Conservation (phyloP, 495 filamentous ascomycete species). For the Aspergillus sclerotiicarbonarius region DNA sequence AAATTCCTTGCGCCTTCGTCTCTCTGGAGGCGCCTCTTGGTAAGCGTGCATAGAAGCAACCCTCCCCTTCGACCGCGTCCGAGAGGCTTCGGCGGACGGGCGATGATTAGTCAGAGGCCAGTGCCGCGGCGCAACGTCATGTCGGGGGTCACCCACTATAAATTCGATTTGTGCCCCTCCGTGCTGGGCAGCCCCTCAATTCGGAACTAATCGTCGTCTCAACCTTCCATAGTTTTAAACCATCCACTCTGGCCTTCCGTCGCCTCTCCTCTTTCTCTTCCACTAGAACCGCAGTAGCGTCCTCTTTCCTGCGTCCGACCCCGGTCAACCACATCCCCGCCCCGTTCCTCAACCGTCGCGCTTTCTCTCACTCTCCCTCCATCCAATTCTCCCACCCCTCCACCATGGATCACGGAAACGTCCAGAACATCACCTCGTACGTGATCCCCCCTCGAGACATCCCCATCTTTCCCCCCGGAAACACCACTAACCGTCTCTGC, state of each 20-base stretch:
- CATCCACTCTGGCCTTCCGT: slow-evolving; percentile 20
- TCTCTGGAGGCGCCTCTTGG: slow-evolving; percentile 14
- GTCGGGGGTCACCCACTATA: slow-evolving; percentile 11
- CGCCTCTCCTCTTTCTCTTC: slow-evolving; percentile 12
- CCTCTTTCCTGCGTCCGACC: slow-evolving; percentile 17
- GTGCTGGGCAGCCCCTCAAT: slow-evolving; percentile 13
- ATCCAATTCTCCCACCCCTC: slow-evolving; percentile 41
- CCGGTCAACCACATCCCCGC: slow-evolving; percentile 30
- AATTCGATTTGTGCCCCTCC: slow-evolving; percentile 25
- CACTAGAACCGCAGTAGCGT: slow-evolving; percentile 8
- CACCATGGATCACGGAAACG: slow-evolving; percentile 48
- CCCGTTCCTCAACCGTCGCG: slow-evolving; percentile 17
- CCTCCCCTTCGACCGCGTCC: slow-evolving; percentile 2
- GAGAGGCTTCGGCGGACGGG: slow-evolving; percentile 8
- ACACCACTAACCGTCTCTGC: slow-evolving; percentile 12
- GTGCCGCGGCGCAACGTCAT: slow-evolving; percentile 21
- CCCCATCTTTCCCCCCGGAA: slow-evolving; percentile 1
- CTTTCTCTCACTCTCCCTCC: slow-evolving; percentile 35
- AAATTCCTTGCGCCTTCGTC: slow-evolving; percentile 18
- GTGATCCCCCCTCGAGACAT: slow-evolving; percentile 6
- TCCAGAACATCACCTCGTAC: slow-evolving; percentile 35
- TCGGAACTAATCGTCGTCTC: slow-evolving; percentile 22
- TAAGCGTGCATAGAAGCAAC: slow-evolving; percentile 13
- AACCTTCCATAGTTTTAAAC: slow-evolving; percentile 19
- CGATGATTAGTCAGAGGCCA: slow-evolving; percentile 13